These are phyloP conservation scores for Sclerotinia borealis DNA, from an alignment of 2,329 filamentous ascomycete species.

Conservation along the genomic window DNA sequence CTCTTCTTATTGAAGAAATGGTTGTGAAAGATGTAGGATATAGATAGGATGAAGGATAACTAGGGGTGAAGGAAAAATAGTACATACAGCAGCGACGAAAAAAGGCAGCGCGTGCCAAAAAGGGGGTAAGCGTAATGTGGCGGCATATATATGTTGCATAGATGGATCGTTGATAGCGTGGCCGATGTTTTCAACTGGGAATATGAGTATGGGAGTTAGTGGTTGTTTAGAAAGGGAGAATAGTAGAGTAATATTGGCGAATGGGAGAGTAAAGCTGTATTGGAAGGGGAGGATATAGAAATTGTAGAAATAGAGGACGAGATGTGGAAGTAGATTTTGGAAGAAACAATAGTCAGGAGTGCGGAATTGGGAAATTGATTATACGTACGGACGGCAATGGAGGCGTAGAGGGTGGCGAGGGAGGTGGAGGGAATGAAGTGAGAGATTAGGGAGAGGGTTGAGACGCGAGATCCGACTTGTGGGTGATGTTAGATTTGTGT, in stretches of 20 bases:
- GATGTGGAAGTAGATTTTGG: too few species aligned
- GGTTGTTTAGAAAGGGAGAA: too few species aligned
- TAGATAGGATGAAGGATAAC: too few species aligned
- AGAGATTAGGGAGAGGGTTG: conserved; percentile 26
- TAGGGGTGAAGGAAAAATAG: background rate
- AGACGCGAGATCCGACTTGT: conserved; percentile 27
- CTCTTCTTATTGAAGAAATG: too few species aligned
- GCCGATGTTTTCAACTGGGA: conserved; percentile 31
- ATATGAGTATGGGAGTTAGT: too few species aligned
- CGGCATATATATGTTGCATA: conserved; percentile 29
- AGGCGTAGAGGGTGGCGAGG: conserved; percentile 28
- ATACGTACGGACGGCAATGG: conserved; percentile 27
- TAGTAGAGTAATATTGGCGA: too few species aligned
- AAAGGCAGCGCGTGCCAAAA: conserved; percentile 29
- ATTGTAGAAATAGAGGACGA: too few species aligned
- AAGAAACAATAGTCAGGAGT: too few species aligned
- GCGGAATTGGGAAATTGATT: too few species aligned
- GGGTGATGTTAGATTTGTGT: background rate
- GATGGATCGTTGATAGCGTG: conserved; percentile 29
- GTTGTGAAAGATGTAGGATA: too few species aligned
- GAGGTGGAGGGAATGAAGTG: conserved; percentile 23
- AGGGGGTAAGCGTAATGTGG: conserved; percentile 19
- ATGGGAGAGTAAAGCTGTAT: too few species aligned
- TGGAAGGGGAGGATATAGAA: too few species aligned
- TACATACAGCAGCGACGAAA: conserved; percentile 30